These are phyloP conservation scores for Sanguinoderma infundibulare DNA, from an alignment of 1,284 basidiomycete species.

Conservation along the genomic window DNA sequence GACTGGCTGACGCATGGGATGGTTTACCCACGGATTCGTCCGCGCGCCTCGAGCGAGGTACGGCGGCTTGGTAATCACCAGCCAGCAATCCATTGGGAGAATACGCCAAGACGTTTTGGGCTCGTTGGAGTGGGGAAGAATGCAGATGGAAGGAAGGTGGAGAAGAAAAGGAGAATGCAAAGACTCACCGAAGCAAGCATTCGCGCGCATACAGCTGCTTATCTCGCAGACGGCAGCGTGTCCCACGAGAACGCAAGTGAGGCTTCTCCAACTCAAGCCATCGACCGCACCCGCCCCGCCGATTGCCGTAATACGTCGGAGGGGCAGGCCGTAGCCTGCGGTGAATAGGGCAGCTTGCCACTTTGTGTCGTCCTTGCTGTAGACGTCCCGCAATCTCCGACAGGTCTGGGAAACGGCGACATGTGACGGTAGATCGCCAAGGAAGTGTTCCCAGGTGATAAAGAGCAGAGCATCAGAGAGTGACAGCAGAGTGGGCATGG, in stretches of 20 bases:
- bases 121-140: neutral
- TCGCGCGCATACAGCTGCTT: conserved; percentile 35
- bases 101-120: too few relatives aligned
- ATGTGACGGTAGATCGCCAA: conserved; percentile 32
- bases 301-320: conserved; percentile 18
- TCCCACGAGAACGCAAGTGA: conserved; percentile 31
- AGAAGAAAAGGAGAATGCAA: neutral
- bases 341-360: conserved; percentile 36
- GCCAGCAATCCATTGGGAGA: neutral
- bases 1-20: neutral
- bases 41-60: neutral
- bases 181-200: conserved; percentile 35
- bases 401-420: conserved; percentile 36
- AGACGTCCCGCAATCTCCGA: conserved; percentile 30
- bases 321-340: conserved; percentile 37
- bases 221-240: conserved; percentile 36
- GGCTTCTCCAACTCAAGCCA: conserved; percentile 27
- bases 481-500: conserved; percentile 15
- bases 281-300: neutral
- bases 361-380: conserved; percentile 30
- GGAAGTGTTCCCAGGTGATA: conserved; percentile 31
- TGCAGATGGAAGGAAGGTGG: too few relatives aligned
- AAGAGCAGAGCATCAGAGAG: conserved; percentile 30
- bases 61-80: neutral
- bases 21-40: neutral